These are phyloP conservation scores for Tulasnella sp. DNA, from an alignment of 768 basidiomycete genomes.

Conservation along the genomic window DNA sequence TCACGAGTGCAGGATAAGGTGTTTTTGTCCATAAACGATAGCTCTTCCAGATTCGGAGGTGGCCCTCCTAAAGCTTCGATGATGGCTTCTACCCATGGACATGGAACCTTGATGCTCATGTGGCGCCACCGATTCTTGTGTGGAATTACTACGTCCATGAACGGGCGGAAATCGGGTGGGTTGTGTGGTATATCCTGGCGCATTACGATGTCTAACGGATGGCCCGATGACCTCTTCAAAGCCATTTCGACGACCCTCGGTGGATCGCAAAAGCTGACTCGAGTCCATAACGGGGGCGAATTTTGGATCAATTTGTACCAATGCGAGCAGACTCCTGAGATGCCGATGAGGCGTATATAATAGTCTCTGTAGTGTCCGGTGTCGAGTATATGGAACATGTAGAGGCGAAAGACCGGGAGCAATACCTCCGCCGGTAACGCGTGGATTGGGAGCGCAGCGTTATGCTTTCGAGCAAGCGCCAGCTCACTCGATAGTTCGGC, in stretches of 20 bases:
- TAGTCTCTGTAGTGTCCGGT: neutral
- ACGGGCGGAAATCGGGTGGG: no score
- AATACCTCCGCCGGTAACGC: neutral
- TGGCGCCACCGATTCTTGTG: no score
- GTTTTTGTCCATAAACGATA: no score
- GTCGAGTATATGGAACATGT: neutral
- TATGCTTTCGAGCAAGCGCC: neutral
- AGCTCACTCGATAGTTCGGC: neutral
- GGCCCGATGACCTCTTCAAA: neutral
- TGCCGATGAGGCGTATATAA: neutral
- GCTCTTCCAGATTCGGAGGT: no score
- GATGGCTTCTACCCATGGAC: no score
- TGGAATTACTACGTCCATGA: no score
- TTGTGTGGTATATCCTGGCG: no score
- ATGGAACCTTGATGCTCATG: no score
- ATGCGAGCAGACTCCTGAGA: neutral
- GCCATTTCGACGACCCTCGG: neutral
- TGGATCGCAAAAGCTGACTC: neutral
- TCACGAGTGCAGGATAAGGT: no score
- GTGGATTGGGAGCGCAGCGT: neutral
- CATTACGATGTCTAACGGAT: neutral
- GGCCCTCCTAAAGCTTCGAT: no score
- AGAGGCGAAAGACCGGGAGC: neutral
- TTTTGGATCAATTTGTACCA: neutral
- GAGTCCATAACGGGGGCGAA: neutral